phyloP scores from a whole-genome alignment of 441 rosid species.

The Arabidopsis lyrata region DNA sequence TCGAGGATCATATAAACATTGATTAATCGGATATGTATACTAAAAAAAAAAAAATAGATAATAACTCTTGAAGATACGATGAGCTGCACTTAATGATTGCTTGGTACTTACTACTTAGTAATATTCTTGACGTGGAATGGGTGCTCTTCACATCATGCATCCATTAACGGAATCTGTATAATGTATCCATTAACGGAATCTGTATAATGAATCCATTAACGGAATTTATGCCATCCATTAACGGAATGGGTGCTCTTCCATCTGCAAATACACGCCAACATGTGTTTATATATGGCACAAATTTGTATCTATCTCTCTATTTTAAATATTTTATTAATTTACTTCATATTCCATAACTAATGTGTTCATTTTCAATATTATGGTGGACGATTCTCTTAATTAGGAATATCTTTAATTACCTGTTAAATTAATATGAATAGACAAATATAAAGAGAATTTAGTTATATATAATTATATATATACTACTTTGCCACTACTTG shows the following conservation, averaged over 20 bases:
- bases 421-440: not conserved
- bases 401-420: not conserved
- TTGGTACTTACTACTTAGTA: conserved; percentile 36
- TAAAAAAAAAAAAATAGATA: not conserved
- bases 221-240: too few relatives aligned
- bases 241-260: conserved; percentile 27
- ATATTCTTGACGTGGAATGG: conserved; percentile 44
- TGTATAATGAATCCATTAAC: conserved; percentile 14
- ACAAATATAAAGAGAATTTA: too few relatives aligned
- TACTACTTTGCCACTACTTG: not conserved
- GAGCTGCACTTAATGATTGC: conserved; percentile 39
- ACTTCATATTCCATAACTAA: not conserved
- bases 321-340: not conserved
- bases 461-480: too few relatives aligned
- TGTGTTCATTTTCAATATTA: not conserved
- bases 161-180: conserved; percentile 28
- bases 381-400: not conserved
- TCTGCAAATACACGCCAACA: conserved; percentile 29
- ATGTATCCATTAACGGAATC: conserved; percentile 19
- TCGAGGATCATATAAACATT: not conserved
- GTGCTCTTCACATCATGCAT: conserved; percentile 47
- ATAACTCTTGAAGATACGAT: conserved; percentile 41
- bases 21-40: not conserved
- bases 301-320: not conserved
- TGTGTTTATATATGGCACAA: conserved; percentile 13